Conservation (phyloP, 2,329 filamentous ascomycete genomes). For the Chalaropsis thielavioides region DNA sequence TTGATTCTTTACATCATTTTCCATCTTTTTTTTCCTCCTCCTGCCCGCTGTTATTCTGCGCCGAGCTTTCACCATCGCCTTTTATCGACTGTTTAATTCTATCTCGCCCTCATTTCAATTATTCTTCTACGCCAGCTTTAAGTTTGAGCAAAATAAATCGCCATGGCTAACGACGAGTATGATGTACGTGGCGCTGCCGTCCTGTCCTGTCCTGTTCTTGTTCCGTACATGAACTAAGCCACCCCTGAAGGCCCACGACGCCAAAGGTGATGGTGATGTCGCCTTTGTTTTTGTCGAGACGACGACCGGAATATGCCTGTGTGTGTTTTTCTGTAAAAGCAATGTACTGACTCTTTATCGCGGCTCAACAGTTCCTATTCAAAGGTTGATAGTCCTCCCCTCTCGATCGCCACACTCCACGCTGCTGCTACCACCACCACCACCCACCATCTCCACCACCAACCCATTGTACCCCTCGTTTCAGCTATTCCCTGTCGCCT, state of each 20-base stretch:
- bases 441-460: too few relatives aligned
- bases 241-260: neutral
- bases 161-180: slow-evolving; percentile 99
- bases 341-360: slow-evolving; percentile 10
- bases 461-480: slow-evolving; percentile 14
- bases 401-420: slow-evolving; percentile 12
- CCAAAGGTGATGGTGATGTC: neutral
- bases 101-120: slow-evolving; percentile 9
- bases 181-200: slow-evolving; percentile 47
- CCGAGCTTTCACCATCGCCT: slow-evolving; percentile 10
- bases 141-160: slow-evolving; percentile 24
- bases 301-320: too few relatives aligned
- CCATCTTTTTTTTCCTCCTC: neutral
- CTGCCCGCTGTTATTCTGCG: neutral
- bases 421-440: neutral
- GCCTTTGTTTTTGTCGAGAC: slow-evolving; percentile 17
- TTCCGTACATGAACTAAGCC: slow-evolving; percentile 20
- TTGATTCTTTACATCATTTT: slow-evolving; percentile 1
- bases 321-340: neutral
- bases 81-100: slow-evolving; percentile 6
- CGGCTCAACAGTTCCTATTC: slow-evolving; percentile 70
- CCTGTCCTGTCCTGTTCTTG: slow-evolving; percentile 22
- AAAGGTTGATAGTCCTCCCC: slow-evolving; percentile 50
- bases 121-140: slow-evolving; percentile 18
- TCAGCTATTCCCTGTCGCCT: slow-evolving; percentile 13